Base-by-base conservation (phyloP, 192 early-diverging fungal genomes). In the Dispira parvispora region DNA sequence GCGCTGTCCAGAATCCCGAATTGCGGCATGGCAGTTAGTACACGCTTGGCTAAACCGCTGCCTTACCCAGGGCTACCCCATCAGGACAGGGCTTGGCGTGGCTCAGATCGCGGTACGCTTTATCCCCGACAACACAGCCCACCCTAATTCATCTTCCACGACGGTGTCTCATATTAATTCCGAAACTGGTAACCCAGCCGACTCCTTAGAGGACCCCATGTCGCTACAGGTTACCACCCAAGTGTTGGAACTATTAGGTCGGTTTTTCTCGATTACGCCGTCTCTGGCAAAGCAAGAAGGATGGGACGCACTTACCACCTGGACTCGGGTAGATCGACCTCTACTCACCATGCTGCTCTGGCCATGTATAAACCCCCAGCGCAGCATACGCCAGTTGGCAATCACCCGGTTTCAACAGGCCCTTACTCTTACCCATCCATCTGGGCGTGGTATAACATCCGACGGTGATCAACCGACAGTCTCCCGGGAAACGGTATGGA, bases 401-500 rank as follows among this genome's bases (percentile, higher is more conserved):
- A 80, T 90, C 62, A 77, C 88, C 0, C 81, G 82, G 46, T 72
- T 96, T n/a, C 90, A 96, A 71, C 76, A 89, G 16, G 79, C 84
- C 0, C 67, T 94, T 18, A 70, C 88, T 0, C 72, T 82, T 23
- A 71, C 83, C 13, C 79, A 87, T 52, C 66, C 83, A 11, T 69
- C 71, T 52, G 32, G 64, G 9, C 46, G 47, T 9, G 6, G 32
- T 38, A 6, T 6, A 38, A 0, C 45, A 8, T 20, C 27, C 12
- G 43, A 4, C 9, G 14, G 26, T 0, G 62, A 20, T 8, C 11
- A 42, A 13, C 43, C 43, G 1, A 16, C 10, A 13, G 27, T 68
- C n/a, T 76, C 53, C 71, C 73, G 62, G 65, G 64, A 60, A 65
- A 75, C 49, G 69, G 64, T 57, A 53, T 67, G 56, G 63, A 56